These are phyloP conservation scores for Thraustochytrium aureum DNA, from an alignment of 352 stramenopile species.

Conservation along the genomic window DNA sequence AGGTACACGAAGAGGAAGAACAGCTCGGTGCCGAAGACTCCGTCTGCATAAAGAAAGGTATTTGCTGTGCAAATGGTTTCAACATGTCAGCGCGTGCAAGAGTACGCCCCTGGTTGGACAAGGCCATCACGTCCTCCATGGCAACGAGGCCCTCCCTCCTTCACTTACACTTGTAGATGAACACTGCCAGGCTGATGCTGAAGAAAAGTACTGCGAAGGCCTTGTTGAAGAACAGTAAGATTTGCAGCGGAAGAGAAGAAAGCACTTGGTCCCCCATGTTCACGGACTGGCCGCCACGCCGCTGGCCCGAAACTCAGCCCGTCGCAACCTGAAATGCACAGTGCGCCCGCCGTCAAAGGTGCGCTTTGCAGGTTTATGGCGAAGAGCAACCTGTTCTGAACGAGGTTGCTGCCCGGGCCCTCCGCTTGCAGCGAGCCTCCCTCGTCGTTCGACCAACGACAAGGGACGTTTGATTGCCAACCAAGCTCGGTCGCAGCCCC, in stretches of 20 bases:
- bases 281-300: neutral
- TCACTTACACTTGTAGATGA: constrained; percentile 69
- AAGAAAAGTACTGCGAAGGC: constrained; percentile 70
- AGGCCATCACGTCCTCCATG: neutral
- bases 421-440: too few relatives aligned
- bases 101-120: neutral
- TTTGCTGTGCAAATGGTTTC: neutral
- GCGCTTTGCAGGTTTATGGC: too few relatives aligned
- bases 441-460: too few relatives aligned
- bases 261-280: constrained; percentile 56
- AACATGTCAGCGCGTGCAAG: too few relatives aligned
- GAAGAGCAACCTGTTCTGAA: too few relatives aligned
- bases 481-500: too few relatives aligned
- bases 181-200: constrained; percentile 62
- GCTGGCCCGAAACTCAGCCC: too few relatives aligned
- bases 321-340: too few relatives aligned
- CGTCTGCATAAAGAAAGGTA: constrained; percentile 59
- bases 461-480: too few relatives aligned
- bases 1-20: constrained; percentile 68
- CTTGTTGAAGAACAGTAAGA: constrained; percentile 70
- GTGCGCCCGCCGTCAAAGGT: too few relatives aligned
- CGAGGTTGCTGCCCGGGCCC: too few relatives aligned
- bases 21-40: constrained; percentile 66
- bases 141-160: neutral
- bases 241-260: constrained; percentile 65